These are phyloP conservation scores for Arbutus unedo DNA, from an alignment of 148 eudicot genomes.

Conservation along the genomic window DNA sequence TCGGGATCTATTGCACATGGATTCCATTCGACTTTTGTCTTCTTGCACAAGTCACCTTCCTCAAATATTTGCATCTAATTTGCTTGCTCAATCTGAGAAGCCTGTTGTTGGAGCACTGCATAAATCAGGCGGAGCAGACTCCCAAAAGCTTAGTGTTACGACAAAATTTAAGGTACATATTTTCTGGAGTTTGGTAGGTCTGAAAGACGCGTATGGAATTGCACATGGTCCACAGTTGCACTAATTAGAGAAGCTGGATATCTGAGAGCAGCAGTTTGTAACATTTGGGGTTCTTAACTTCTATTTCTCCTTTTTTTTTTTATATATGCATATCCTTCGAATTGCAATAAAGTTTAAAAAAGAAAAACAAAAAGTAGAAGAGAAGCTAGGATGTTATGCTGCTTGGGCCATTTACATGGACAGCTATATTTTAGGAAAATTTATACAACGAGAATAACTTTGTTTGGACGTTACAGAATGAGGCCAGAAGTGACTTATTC, in stretches of 20 bases:
- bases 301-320: slow-evolving; percentile 4
- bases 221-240: not conserved
- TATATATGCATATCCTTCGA: not conserved
- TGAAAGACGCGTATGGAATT: not conserved
- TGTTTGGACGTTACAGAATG: not conserved
- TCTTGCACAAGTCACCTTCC: slow-evolving; percentile 77
- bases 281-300: not conserved
- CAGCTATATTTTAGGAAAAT: no score
- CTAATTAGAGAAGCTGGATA: not conserved
- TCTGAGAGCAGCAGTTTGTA: not conserved
- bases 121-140: slow-evolving; percentile 97
- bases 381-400: no score
- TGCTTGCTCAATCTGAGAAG: slow-evolving; percentile 81
- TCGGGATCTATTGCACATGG: slow-evolving; percentile 78
- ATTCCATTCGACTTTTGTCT: slow-evolving; percentile 75
- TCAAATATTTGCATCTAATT: slow-evolving; percentile 68
- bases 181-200: not conserved
- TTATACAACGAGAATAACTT: no score
- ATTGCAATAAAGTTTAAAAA: not conserved
- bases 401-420: no score
- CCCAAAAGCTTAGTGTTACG: slow-evolving; percentile 88
- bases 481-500: not conserved
- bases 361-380: not conserved
- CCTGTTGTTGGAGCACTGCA: slow-evolving; percentile 72
- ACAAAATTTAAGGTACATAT: slow-evolving; percentile 84